phyloP scores from a whole-genome alignment of 2,329 filamentous ascomycete species.

The Stenocarpella maydis region DNA sequence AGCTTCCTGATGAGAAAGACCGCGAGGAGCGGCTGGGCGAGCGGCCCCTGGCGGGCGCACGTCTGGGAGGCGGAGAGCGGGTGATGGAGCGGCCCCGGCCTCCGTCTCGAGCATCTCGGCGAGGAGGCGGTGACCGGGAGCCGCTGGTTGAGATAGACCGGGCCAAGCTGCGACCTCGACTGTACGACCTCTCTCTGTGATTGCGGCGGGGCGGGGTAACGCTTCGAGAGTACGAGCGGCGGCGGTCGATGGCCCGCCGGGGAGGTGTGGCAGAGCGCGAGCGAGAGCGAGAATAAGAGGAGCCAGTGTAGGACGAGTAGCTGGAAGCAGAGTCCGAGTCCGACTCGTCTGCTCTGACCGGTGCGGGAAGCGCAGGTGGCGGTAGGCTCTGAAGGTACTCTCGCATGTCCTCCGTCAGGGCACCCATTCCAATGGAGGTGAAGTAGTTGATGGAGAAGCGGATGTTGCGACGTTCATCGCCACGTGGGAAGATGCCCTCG shows the following conservation, averaged over 20 bases:
- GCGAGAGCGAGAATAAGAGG: slow-evolving; percentile 63
- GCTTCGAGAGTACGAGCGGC: slow-evolving; percentile 46
- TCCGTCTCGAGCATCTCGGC: slow-evolving; percentile 27
- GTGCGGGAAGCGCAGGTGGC: slow-evolving; percentile 78
- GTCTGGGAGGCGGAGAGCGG: slow-evolving; percentile 30
- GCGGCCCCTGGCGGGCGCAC: slow-evolving; percentile 23
- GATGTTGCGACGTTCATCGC: slow-evolving; percentile 85
- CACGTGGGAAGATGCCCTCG: slow-evolving; percentile 83
- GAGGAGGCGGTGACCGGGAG: slow-evolving; percentile 36
- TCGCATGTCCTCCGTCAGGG: slow-evolving; percentile 93
- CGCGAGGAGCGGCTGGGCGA: slow-evolving; percentile 34
- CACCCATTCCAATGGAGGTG: slow-evolving; percentile 96
- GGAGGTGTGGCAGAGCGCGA: slow-evolving; percentile 55
- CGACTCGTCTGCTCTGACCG: slow-evolving; percentile 65
- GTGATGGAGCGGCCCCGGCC: slow-evolving; percentile 32
- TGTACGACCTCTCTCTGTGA: slow-evolving; percentile 34
- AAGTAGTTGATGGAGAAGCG: slow-evolving; percentile 99
- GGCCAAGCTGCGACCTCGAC: slow-evolving; percentile 43
- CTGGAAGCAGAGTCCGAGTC: slow-evolving; percentile 79
- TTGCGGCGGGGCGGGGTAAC: slow-evolving; percentile 41
- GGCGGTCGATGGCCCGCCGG: slow-evolving; percentile 47
- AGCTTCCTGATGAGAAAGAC: slow-evolving; percentile 33
- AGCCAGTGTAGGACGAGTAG: slow-evolving; percentile 77
- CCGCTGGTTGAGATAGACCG: slow-evolving; percentile 47
- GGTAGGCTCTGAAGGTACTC: slow-evolving; percentile 89